phyloP scores from a whole-genome alignment of 768 basidiomycete species.

The Infundibulicybe gibba region DNA sequence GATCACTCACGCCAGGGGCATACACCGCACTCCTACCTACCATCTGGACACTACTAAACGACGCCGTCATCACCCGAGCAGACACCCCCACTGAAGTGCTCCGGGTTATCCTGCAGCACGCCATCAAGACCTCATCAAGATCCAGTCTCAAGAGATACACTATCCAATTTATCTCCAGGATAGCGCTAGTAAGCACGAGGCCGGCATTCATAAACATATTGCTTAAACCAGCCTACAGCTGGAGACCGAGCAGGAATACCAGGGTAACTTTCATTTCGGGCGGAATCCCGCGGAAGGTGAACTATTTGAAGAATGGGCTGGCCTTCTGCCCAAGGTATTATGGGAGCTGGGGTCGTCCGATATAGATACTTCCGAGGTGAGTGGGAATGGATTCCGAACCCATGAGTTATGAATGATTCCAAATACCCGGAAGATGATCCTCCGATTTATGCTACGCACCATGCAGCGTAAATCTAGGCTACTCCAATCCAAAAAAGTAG shows the following conservation, averaged over 20 bases:
- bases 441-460: conserved; percentile 61
- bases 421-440: conserved; percentile 36
- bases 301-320: conserved; percentile 61
- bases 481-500: conserved; percentile 18
- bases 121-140: conserved; percentile 50
- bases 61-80: conserved; percentile 18
- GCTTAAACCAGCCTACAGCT: conserved; percentile 38
- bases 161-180: conserved; percentile 70
- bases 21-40: conserved; percentile 73
- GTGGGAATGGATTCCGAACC: conserved; percentile 7
- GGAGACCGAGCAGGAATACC: conserved; percentile 50
- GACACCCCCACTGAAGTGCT: conserved; percentile 34
- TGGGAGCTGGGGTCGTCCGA: conserved; percentile 80
- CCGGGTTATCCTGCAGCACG: conserved; percentile 62
- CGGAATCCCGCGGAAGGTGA: conserved; percentile 18
- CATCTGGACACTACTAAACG: conserved; percentile 71
- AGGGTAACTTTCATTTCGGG: conserved; percentile 41
- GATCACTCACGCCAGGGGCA: conserved; percentile 48
- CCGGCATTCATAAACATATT: conserved; percentile 2
- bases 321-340: conserved; percentile 72
- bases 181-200: conserved; percentile 56
- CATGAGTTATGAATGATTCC: conserved; percentile 6
- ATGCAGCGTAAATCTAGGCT: conserved; percentile 50
- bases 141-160: conserved; percentile 64
- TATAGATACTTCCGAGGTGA: conserved; percentile 57